Conservation (phyloP, 768 basidiomycete genomes). For the Rhizopogon salebrosus region DNA sequence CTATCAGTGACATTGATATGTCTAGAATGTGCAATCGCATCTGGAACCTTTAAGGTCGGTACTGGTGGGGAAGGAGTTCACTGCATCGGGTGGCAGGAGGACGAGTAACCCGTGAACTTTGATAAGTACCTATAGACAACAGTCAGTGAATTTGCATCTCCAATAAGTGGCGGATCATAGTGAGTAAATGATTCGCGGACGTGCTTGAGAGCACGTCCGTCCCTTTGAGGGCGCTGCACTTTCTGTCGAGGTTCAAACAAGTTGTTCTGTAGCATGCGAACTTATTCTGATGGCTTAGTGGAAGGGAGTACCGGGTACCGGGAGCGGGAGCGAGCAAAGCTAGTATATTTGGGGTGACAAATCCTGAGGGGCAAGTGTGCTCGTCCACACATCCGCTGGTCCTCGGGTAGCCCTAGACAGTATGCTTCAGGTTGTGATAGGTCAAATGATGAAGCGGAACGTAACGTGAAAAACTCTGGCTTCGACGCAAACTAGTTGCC, state of each 20-base stretch:
- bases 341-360: too few species aligned
- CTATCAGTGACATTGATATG: too few species aligned
- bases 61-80: constrained; percentile 26
- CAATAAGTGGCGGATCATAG: too few species aligned
- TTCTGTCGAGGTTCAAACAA: constrained; percentile 4
- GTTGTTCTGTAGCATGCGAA: constrained; percentile 3
- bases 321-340: too few species aligned
- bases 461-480: too few species aligned
- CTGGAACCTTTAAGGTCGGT: constrained; percentile 34
- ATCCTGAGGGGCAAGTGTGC: too few species aligned
- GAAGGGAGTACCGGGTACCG: not conserved
- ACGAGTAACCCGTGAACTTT: constrained; percentile 4
- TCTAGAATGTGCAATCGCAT: constrained; percentile 32
- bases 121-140: constrained; percentile 10
- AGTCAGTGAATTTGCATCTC: not conserved
- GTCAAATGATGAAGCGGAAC: too few species aligned
- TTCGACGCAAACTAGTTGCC: too few species aligned
- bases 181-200: not conserved
- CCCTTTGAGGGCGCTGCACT: not conserved
- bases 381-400: too few species aligned
- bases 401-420: too few species aligned
- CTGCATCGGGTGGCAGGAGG: constrained; percentile 22
- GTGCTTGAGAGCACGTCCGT: constrained; percentile 2
- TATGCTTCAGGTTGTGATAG: too few species aligned
- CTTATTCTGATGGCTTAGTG: constrained; percentile 2